phyloP scores from a whole-genome alignment of 371 early-diverging fungal genomes.

The Mucor circinelloides region DNA sequence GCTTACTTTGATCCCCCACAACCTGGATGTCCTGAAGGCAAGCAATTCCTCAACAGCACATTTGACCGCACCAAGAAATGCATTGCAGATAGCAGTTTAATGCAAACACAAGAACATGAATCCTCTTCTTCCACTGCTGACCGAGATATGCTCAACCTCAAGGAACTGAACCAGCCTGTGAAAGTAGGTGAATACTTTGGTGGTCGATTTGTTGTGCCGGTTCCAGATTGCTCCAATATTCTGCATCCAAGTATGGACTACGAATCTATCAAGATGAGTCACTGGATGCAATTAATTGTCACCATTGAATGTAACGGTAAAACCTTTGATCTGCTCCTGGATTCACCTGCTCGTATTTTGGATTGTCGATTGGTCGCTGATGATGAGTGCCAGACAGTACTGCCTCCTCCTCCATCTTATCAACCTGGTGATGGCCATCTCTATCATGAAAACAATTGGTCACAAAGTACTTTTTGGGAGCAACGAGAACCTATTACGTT shows the following conservation, averaged over 20 bases:
- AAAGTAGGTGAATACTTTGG: constrained; percentile 37
- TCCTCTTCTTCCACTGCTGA: background rate
- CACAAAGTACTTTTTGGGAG: constrained; percentile 31
- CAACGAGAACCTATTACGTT: constrained; percentile 42
- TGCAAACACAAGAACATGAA: background rate
- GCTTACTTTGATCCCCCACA: constrained; percentile 18
- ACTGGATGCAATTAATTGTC: constrained; percentile 35
- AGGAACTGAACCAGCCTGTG: constrained; percentile 34
- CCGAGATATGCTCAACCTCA: constrained; percentile 28
- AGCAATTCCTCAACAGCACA: background rate
- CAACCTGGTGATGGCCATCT: constrained; percentile 59
- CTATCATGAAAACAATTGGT: constrained; percentile 3
- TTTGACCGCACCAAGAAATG: background rate
- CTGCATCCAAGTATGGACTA: constrained; percentile 38
- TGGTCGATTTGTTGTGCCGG: constrained; percentile 42
- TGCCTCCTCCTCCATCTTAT: constrained; percentile 82
- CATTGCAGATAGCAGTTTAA: background rate
- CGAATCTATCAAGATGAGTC: constrained; percentile 32
- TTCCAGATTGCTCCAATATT: constrained; percentile 33
- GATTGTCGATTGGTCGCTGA: constrained; percentile 48
- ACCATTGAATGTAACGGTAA: constrained; percentile 29
- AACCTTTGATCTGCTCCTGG: constrained; percentile 27
- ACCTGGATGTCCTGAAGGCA: constrained; percentile 3
- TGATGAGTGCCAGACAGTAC: constrained; percentile 71
- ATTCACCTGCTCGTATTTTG: constrained; percentile 37